These are phyloP conservation scores for Pelargonium fulgidum DNA, from an alignment of 441 rosid genomes.

Conservation along the genomic window DNA sequence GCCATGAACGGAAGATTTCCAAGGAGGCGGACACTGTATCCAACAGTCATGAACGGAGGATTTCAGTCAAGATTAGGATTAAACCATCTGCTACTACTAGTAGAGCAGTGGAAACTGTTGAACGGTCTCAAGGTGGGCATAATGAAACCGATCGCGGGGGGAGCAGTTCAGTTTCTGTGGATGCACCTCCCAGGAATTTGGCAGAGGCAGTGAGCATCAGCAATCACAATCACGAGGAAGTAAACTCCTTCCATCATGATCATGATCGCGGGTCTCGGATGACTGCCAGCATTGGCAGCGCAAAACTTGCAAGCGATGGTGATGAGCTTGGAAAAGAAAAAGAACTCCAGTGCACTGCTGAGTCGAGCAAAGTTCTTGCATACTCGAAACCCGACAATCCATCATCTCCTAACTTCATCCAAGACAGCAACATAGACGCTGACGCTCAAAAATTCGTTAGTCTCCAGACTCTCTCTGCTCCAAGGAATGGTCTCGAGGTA, in stretches of 20 bases:
- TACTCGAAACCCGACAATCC: constrained; percentile 37
- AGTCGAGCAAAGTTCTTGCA: constrained; percentile 57
- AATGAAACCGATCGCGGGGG: constrained; percentile 47
- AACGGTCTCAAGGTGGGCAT: constrained; percentile 59
- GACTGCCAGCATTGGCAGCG: constrained; percentile 95
- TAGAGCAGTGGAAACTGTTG: constrained; percentile 66
- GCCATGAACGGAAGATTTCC: neutral
- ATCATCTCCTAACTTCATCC: constrained; percentile 36
- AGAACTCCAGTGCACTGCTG: constrained; percentile 97
- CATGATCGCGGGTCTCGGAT: constrained; percentile 81
- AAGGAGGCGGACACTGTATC: constrained; percentile 17
- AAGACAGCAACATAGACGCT: constrained; percentile 40
- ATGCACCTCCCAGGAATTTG: constrained; percentile 81
- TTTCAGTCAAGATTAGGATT: constrained; percentile 64
- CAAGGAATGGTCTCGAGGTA: constrained; percentile 28
- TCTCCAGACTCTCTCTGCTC: constrained; percentile 56
- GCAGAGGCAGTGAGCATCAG: constrained; percentile 65
- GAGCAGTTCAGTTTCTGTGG: constrained; percentile 88
- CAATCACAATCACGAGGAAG: constrained; percentile 84
- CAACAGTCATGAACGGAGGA: constrained; percentile 47
- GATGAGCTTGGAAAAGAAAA: constrained; percentile 45
- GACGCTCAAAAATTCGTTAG: constrained; percentile 57
- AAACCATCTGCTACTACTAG: constrained; percentile 60
- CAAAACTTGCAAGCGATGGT: constrained; percentile 59
- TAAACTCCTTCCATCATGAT: constrained; percentile 46